Percentiles rank a stretch among this genome's conserved stretches.
phyloP scores from a whole-genome alignment of 306 rosid species.

The Lathyrus aphaca region DNA sequence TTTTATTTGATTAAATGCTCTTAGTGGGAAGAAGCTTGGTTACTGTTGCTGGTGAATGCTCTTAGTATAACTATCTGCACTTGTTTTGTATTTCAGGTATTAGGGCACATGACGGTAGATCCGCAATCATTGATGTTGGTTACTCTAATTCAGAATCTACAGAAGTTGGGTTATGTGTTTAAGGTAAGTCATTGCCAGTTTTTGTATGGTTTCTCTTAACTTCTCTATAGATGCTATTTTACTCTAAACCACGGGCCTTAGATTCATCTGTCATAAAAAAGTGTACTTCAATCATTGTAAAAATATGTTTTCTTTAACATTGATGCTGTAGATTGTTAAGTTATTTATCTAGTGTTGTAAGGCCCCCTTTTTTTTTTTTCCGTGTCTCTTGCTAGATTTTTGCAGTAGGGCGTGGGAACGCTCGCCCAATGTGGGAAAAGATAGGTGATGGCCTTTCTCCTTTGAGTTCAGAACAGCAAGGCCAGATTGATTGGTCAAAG shows the following conservation, averaged over 20 bases:
- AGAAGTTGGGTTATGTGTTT: slow-evolving; percentile 79
- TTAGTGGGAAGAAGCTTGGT: not conserved
- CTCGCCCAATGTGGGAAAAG: slow-evolving; percentile 74
- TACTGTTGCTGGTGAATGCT: slow-evolving; percentile 11
- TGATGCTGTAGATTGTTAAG: slow-evolving; percentile 29
- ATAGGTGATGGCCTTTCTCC: slow-evolving; percentile 60
- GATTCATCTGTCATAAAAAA: slow-evolving; percentile 7
- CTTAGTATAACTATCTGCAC: slow-evolving; percentile 29
- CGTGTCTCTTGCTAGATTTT: slow-evolving; percentile 68
- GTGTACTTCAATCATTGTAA: slow-evolving; percentile 28
- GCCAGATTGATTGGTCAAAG: slow-evolving; percentile 84
- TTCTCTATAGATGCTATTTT: slow-evolving; percentile 14
- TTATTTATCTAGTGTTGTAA: slow-evolving; percentile 28
- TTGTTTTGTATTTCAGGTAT: slow-evolving; percentile 61
- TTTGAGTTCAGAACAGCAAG: slow-evolving; percentile 54
- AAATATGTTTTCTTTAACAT: slow-evolving; percentile 25
- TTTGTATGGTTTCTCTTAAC: slow-evolving; percentile 32
- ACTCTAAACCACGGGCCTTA: slow-evolving; percentile 14
- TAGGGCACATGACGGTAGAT: slow-evolving; percentile 74
- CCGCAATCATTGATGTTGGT: slow-evolving; percentile 78
- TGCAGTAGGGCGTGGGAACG: slow-evolving; percentile 68
- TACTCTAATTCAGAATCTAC: slow-evolving; percentile 71
- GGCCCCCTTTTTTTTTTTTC: slow-evolving; percentile 23
- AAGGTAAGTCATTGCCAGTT: slow-evolving; percentile 60
- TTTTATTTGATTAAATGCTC: slow-evolving; percentile 14